These are phyloP conservation scores for Colletotrichum trifolii DNA, from an alignment of 2,329 filamentous ascomycete species.

Conservation along the genomic window DNA sequence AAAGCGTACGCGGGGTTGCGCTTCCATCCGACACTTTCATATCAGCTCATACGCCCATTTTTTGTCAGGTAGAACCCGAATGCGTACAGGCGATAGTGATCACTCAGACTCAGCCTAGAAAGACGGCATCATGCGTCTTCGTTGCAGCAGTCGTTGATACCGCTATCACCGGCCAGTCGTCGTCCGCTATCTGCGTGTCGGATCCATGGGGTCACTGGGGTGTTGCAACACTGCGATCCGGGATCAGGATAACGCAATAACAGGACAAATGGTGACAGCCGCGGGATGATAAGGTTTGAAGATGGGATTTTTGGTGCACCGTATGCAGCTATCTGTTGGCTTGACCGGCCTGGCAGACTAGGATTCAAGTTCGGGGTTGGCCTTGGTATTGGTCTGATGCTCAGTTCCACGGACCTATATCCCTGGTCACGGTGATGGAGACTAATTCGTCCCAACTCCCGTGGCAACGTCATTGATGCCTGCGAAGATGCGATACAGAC, in stretches of 20 bases:
- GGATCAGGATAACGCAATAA: background rate
- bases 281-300: conserved; percentile 1
- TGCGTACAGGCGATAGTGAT: no score
- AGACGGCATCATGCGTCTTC: no score
- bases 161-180: background rate
- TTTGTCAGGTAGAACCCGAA: no score
- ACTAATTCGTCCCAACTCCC: background rate
- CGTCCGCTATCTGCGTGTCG: background rate
- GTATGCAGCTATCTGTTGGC: background rate
- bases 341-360: background rate
- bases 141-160: no score
- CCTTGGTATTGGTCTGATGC: background rate
- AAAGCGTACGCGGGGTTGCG: background rate
- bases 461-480: background rate
- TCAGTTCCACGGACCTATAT: background rate
- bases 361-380: no score
- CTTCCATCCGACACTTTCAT: background rate
- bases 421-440: background rate
- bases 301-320: background rate
- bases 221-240: background rate
- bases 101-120: no score
- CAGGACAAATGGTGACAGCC: background rate
- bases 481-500: background rate
- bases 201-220: background rate
- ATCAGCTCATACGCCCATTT: no score